Evolutionary conservation across 1,284 basidiomycete genomes (phyloP), one percentile per base, ranked within the genome.

Genomic region (Microbotryum intermedium): DNA sequence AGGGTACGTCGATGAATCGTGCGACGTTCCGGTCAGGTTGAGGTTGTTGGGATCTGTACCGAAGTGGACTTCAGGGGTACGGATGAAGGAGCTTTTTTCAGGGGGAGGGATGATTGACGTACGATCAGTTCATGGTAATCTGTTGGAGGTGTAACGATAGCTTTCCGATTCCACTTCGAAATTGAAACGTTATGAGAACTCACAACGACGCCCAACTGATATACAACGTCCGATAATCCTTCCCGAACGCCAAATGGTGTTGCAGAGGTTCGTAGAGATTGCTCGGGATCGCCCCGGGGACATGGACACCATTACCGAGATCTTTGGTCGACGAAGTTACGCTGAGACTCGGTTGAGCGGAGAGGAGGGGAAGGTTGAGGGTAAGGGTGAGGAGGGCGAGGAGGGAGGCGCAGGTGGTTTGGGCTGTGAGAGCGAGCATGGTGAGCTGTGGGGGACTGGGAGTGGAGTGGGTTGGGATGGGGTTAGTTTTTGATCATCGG

Each of bases 191-290:
- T n/a, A n/a, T n/a, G n/a, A n/a, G n/a, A n/a, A 48, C 46, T 48
- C 20, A 48, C 23, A 23, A 48, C 2, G 11, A 13, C 11, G 46
- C 46, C 21, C 46, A 39, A 18, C 34, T 39, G 34, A 39, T 39
- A 16, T 39, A 39, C 34, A 39, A 39, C 2, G 34, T 39, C 13
- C 34, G 34, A 16, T 39, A 39, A 39, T 39, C 34, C 34, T 39
- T 39, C 9, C 50, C 54, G 51, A 50, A 68, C 7, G 64, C 64
- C 28, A 68, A 56, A 18, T 64, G 64, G 34, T 68, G 66, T 42
- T 68, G 64, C 5, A 66, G 50, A 18, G 66, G 66, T 28, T 64
- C 65, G 43, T 43, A 18, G 4, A 42, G n/a, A 30, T 64, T 64
- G 6, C 28, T 44, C 0, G 65, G 65, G 23, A 66, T 60, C 0